These are phyloP conservation scores for Boletus coccyginus DNA, from an alignment of 768 basidiomycete genomes.

Conservation along the genomic window DNA sequence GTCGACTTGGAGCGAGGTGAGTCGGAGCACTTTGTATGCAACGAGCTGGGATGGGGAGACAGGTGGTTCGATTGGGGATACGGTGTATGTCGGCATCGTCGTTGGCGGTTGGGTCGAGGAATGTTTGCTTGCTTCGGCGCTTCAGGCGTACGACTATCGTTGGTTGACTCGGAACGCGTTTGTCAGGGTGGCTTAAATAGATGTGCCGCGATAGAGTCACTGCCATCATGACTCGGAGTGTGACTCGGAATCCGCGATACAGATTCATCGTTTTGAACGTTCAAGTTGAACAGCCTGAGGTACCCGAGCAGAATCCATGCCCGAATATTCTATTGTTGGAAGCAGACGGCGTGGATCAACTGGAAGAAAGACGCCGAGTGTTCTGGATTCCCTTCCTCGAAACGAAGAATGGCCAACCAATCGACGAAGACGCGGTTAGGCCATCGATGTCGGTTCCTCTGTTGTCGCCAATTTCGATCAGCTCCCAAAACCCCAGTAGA, in stretches of 20 bases:
- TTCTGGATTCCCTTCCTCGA: too few species aligned
- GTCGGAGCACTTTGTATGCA: slow-evolving; percentile 19
- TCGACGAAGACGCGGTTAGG: too few species aligned
- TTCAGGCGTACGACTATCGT: background rate
- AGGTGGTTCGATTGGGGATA: slow-evolving; percentile 15
- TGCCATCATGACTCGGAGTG: background rate
- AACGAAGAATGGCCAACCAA: too few species aligned
- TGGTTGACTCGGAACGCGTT: too few species aligned
- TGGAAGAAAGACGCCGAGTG: too few species aligned
- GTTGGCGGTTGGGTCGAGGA: background rate
- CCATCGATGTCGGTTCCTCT: background rate
- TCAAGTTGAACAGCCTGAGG: background rate
- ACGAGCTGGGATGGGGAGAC: slow-evolving; percentile 24
- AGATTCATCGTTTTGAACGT: background rate
- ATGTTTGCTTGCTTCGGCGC: background rate
- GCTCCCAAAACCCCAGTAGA: background rate
- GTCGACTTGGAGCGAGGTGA: slow-evolving; percentile 23
- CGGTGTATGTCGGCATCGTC: slow-evolving; percentile 8
- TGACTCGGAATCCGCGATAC: background rate
- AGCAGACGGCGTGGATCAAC: too few species aligned
- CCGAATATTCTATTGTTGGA: too few species aligned
- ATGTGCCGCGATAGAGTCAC: background rate
- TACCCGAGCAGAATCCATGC: too few species aligned
- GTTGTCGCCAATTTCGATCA: background rate
- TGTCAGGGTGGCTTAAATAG: too few species aligned